A percentile compares a stretch with the other conserved stretches of the same genome.
Conservation (phyloP, 2,329 filamentous ascomycete genomes). For the Pestalotiopsis sp. region DNA sequence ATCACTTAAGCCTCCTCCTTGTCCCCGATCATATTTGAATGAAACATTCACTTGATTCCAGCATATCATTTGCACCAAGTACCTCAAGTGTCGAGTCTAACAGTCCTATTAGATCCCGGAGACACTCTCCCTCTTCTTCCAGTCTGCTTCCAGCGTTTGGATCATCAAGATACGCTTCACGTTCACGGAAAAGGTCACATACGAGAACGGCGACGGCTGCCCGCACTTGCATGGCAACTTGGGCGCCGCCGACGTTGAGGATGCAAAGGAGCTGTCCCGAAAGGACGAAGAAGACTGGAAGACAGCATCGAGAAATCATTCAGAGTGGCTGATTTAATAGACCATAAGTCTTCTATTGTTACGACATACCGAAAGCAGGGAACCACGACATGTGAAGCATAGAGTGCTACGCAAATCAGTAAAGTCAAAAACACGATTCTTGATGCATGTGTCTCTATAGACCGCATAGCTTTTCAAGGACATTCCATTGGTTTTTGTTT, state of each 20-base stretch:
- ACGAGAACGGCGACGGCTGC: conserved; percentile 57
- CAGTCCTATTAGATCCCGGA: conserved; percentile 27
- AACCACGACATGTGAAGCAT: too few relatives aligned
- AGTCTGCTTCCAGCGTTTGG: conserved; percentile 26
- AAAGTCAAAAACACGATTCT: too few relatives aligned
- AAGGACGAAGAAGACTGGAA: conserved; percentile 50
- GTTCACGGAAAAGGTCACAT: conserved; percentile 49
- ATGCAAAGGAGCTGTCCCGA: conserved; percentile 48
- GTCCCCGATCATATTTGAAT: too few relatives aligned
- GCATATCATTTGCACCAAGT: not conserved
- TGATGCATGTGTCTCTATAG: too few relatives aligned
- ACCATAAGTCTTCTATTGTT: not conserved
- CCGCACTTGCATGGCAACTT: conserved; percentile 64
- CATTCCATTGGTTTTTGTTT: too few relatives aligned
- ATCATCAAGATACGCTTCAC: conserved; percentile 52
- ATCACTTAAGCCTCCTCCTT: too few relatives aligned
- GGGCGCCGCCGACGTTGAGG: conserved; percentile 53
- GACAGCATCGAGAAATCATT: conserved; percentile 41
- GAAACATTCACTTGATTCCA: not conserved
- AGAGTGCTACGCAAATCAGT: too few relatives aligned
- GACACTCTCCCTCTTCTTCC: conserved; percentile 34
- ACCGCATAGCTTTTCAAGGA: too few relatives aligned
- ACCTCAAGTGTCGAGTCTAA: not conserved
- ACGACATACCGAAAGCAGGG: too few relatives aligned
- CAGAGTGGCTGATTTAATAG: conserved; percentile 39